A percentile compares a stretch with the other conserved stretches of the same genome.
phyloP scores from a whole-genome alignment of 1,284 basidiomycete genomes.

The Rhodotorula sp. region DNA sequence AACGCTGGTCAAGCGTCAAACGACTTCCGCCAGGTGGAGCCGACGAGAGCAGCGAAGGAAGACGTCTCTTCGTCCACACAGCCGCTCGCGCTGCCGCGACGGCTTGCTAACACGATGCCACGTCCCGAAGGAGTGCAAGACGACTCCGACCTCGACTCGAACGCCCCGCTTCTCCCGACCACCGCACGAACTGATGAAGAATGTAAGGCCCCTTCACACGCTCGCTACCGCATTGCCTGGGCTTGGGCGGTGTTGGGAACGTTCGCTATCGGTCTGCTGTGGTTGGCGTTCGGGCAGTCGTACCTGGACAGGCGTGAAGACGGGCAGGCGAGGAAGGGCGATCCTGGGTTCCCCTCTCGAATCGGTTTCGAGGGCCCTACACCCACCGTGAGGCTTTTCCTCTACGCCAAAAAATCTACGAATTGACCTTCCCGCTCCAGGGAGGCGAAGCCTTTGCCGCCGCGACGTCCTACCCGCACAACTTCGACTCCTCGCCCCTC shows the following conservation, averaged over 20 bases:
- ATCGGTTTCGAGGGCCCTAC: slow-evolving; percentile 26
- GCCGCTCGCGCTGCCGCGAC: not conserved
- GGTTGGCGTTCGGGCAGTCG: slow-evolving; percentile 1
- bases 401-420: fast-evolving
- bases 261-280: not conserved
- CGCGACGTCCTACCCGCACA: slow-evolving; percentile 27
- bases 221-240: not conserved
- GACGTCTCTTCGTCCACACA: too few relatives aligned
- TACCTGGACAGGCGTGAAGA: not conserved
- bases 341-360: slow-evolving; percentile 2
- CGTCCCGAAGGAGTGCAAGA: not conserved
- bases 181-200: not conserved
- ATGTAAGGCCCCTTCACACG: not conserved
- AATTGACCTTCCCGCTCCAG: not conserved
- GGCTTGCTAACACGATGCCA: too few relatives aligned
- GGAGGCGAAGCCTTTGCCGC: slow-evolving; percentile 37
- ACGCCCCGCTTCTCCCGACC: slow-evolving; percentile 11
- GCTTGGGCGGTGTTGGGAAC: not conserved
- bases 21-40: not conserved
- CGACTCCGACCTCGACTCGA: slow-evolving; percentile 19
- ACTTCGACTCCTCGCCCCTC: slow-evolving; percentile 25
- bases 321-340: not conserved
- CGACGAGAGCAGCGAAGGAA: not conserved
- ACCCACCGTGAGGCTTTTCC: slow-evolving; percentile 6
- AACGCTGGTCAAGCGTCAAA: not conserved